Base-by-base conservation (phyloP, 768 basidiomycete species). In the Piloderma croceum region DNA sequence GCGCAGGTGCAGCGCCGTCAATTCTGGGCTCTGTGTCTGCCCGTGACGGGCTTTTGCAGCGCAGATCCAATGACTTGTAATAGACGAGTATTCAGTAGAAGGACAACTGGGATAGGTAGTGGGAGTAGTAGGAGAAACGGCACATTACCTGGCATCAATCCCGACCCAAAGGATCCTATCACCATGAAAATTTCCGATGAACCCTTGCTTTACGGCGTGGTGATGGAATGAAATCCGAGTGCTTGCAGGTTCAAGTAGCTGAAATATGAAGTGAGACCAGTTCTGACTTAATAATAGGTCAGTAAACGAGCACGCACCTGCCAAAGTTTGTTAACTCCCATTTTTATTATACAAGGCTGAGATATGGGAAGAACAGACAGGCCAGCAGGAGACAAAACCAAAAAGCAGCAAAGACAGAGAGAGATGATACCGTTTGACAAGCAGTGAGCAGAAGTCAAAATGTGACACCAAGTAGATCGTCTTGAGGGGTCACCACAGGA, bases 1-100 rank as follows among this genome's bases (percentile, higher is more conserved):
- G 27, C 66, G 66, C 50, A 61, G 63, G 45, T 69, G 73, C 6
- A 76, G 60, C 0, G 61, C 62, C 3, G 63, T 51, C 11, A 73
- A 56, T 47, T 64, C 62, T 2, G 69, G 69, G 42, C 69, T 71
- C 41, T 69, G 62, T 1, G 62, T 61, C 29, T 50, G 62, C 53
- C 68, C 68, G 64, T 39, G 69, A 53, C 27, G 61, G 52, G 17
- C 6, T 10, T 31, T 31, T 19, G 46, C 45, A 7, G 39, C 17
- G 11, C 40, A 42, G 31, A 52, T 46, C 42, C 47, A 52, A 7
- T 38, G 36, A 34, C 42, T 50, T 27, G 7, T 35, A 17, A 19
- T n/a, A 7, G 31, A 38, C 32, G 20, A 39, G 31, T 17, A 34
- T n/a, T n/a, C n/a, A n/a, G n/a, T n/a, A n/a, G n/a, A n/a, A n/a